A percentile compares a stretch with the other conserved stretches of the same genome.
Evolutionary conservation across 352 stramenopile species (phyloP).

Genomic region (Detonula confervacea): DNA sequence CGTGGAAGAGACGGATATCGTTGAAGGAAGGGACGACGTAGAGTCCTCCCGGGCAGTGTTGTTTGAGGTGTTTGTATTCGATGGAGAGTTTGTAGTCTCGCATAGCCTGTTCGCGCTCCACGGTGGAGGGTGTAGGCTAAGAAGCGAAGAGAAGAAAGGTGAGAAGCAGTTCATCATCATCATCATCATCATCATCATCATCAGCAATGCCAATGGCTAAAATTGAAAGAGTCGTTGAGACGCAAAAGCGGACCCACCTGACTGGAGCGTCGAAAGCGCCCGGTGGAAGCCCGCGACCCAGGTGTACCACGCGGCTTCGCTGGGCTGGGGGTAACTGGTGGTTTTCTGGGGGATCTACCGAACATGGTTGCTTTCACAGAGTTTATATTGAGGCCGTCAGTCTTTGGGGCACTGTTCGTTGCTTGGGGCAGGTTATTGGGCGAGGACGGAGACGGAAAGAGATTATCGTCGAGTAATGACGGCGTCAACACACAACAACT

Average conservation of each 20-base stretch:
- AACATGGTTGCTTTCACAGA: no score
- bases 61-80: slow-evolving; percentile 96
- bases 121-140: slow-evolving; percentile 32
- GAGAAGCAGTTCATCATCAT: neutral
- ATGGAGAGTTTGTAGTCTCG: slow-evolving; percentile 95
- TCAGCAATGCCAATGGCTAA: neutral
- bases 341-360: no score
- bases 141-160: slow-evolving; percentile 1
- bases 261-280: slow-evolving; percentile 6
- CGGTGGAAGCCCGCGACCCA: slow-evolving; percentile 7
- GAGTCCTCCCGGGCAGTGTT: slow-evolving; percentile 93
- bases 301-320: no score
- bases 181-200: slow-evolving; percentile 6
- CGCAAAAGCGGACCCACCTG: slow-evolving; percentile 7
- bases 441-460: no score
- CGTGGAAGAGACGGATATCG: slow-evolving; percentile 92
- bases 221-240: neutral
- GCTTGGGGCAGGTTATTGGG: no score
- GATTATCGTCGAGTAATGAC: no score
- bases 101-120: slow-evolving; percentile 80
- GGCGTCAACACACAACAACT: no score
- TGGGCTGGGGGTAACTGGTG: slow-evolving; percentile 41
- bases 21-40: slow-evolving; percentile 94
- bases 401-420: no score
- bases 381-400: no score